phyloP scores from a whole-genome alignment of 1,284 basidiomycete genomes.

The Moniliophthora roreri region DNA sequence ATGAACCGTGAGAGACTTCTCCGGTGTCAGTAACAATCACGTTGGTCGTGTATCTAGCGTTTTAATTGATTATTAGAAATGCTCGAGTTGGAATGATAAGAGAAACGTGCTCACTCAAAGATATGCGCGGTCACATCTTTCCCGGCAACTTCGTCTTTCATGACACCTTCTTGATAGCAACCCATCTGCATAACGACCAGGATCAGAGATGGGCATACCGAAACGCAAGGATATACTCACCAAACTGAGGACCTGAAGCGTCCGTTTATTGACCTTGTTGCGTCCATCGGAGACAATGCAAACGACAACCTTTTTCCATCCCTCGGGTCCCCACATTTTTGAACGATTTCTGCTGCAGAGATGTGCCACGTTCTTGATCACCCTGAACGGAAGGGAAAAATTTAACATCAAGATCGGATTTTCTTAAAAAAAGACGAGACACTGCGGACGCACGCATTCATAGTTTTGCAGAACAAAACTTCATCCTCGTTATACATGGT shows the following conservation, averaged over 20 bases:
- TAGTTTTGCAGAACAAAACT: slow-evolving; percentile 79
- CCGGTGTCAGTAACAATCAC: slow-evolving; percentile 83
- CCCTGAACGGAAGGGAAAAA: slow-evolving; percentile 38
- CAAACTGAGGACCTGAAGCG: slow-evolving; percentile 77
- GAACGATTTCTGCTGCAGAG: slow-evolving; percentile 80
- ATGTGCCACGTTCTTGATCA: slow-evolving; percentile 88
- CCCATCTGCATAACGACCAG: slow-evolving; percentile 66
- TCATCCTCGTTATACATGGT: slow-evolving; percentile 98
- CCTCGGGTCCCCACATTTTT: slow-evolving; percentile 92
- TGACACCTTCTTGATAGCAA: slow-evolving; percentile 93
- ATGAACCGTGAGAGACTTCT: slow-evolving; percentile 79
- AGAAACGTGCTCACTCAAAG: slow-evolving; percentile 66
- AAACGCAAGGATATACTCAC: slow-evolving; percentile 34
- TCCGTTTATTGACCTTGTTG: slow-evolving; percentile 87
- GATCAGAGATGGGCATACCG: not conserved
- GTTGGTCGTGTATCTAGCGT: slow-evolving; percentile 70
- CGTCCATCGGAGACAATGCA: slow-evolving; percentile 92
- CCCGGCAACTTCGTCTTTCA: slow-evolving; percentile 86
- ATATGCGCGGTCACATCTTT: slow-evolving; percentile 95
- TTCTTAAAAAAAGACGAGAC: slow-evolving; percentile 9
- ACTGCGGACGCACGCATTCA: slow-evolving; percentile 71
- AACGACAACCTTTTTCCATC: slow-evolving; percentile 96
- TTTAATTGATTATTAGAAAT: slow-evolving; percentile 16
- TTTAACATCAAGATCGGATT: not conserved
- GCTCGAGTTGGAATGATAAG: not conserved